Evolutionary conservation across 164 flowering plant species (phyloP).

Genomic region (Buxus sempervirens): DNA sequence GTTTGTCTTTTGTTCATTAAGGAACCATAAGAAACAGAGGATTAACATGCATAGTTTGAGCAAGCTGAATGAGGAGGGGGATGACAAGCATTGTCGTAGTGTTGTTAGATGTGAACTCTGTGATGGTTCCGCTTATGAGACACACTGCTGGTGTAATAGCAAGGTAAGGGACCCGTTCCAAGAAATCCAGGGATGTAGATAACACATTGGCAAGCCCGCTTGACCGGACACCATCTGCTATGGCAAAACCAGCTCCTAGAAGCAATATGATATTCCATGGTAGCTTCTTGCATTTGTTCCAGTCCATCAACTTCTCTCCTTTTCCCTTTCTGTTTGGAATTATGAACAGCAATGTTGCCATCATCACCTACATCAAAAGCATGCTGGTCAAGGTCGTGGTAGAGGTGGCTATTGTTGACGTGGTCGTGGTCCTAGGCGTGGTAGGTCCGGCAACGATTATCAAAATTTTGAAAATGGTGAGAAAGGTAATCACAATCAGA

Average conservation of each 20-base stretch:
- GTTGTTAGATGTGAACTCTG: conserved; percentile 87
- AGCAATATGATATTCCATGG: conserved; percentile 80
- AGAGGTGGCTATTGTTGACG: too few relatives aligned
- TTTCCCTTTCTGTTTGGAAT: conserved; percentile 69
- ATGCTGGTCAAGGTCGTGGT: too few relatives aligned
- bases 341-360: conserved; percentile 86
- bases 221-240: conserved; percentile 73
- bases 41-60: conserved; percentile 54
- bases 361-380: conserved; percentile 61
- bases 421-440: too few relatives aligned
- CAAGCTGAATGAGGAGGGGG: conserved; percentile 71
- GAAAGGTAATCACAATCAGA: too few relatives aligned
- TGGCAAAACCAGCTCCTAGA: conserved; percentile 92
- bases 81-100: conserved; percentile 69
- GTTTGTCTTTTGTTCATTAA: too few relatives aligned
- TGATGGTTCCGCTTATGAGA: conserved; percentile 52
- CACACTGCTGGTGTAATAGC: conserved; percentile 73
- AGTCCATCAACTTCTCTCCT: conserved; percentile 90
- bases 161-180: conserved; percentile 52
- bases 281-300: conserved; percentile 94
- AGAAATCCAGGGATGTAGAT: conserved; percentile 47
- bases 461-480: too few relatives aligned
- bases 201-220: conserved; percentile 73
- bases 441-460: too few relatives aligned
- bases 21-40: conserved; percentile 73